These are phyloP conservation scores for Lactarius trivialis DNA, from an alignment of 768 basidiomycete genomes.

Conservation along the genomic window DNA sequence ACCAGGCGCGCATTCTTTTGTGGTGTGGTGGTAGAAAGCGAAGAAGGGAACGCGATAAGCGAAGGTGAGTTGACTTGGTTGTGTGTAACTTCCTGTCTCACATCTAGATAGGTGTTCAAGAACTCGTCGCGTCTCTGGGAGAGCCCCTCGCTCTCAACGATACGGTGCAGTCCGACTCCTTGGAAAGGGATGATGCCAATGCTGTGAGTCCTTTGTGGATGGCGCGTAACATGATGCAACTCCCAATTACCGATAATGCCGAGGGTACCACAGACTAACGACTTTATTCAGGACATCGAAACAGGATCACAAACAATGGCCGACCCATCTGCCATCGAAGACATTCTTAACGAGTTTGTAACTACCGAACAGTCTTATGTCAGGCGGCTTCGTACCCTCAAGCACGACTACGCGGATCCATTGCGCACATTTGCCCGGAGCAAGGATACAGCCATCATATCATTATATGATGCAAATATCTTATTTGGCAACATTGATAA, in stretches of 20 bases:
- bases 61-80: slow-evolving; percentile 43
- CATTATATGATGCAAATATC: slow-evolving; percentile 84
- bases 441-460: slow-evolving; percentile 82
- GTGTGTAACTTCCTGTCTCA: not conserved
- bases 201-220: slow-evolving; percentile 26
- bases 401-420: slow-evolving; percentile 86
- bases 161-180: slow-evolving; percentile 38
- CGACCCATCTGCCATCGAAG: slow-evolving; percentile 57
- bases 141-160: slow-evolving; percentile 47
- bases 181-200: slow-evolving; percentile 29
- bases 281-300: not conserved
- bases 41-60: slow-evolving; percentile 58
- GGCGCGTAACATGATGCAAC: not conserved
- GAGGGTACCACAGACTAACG: not conserved
- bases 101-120: slow-evolving; percentile 15
- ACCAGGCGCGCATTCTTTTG: slow-evolving; percentile 85
- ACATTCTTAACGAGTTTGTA: slow-evolving; percentile 81
- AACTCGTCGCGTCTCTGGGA: slow-evolving; percentile 68
- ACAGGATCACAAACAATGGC: slow-evolving; percentile 54
- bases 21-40: slow-evolving; percentile 84
- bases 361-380: slow-evolving; percentile 88
- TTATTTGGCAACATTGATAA: slow-evolving; percentile 93
- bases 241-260: not conserved
- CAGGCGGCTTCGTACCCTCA: slow-evolving; percentile 72
- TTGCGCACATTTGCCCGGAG: slow-evolving; percentile 77